Evolutionary conservation across 1,139 yeast species (phyloP).

Genomic region (Candida sp.): DNA sequence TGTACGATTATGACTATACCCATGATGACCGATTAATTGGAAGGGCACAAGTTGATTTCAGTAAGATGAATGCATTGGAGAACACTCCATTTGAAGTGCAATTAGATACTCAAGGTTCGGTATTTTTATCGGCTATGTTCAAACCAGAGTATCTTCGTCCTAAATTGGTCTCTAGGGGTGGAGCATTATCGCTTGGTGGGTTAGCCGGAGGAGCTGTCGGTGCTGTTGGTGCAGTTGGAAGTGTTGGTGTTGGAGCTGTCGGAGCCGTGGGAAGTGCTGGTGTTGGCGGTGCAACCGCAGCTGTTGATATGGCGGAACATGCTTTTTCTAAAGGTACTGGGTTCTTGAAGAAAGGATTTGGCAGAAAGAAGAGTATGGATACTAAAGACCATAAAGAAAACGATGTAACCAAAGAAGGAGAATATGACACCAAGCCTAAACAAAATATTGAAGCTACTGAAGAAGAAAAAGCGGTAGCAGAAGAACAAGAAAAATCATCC

Average conservation of each 20-base stretch:
- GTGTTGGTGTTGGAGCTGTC: slow-evolving; percentile 18
- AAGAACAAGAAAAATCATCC: slow-evolving; percentile 4
- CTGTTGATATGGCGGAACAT: slow-evolving; percentile 45
- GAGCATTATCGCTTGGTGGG: slow-evolving; percentile 23
- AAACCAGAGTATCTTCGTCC: slow-evolving; percentile 70
- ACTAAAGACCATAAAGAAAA: slow-evolving; percentile 13
- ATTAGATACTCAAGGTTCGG: slow-evolving; percentile 60
- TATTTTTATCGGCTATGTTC: slow-evolving; percentile 52
- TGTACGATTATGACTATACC: slow-evolving; percentile 76
- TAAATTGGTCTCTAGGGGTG: slow-evolving; percentile 36
- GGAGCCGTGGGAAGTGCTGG: slow-evolving; percentile 6
- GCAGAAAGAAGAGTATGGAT: slow-evolving; percentile 13
- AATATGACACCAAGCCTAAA: background rate
- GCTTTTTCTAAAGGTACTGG: slow-evolving; percentile 46
- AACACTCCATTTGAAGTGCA: slow-evolving; percentile 44
- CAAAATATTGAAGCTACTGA: background rate
- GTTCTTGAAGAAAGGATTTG: slow-evolving; percentile 32
- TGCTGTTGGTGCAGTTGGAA: slow-evolving; percentile 47
- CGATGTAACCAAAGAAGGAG: slow-evolving; percentile 5
- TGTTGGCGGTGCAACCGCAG: slow-evolving; percentile 35
- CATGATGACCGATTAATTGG: slow-evolving; percentile 66
- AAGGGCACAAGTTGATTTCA: slow-evolving; percentile 44
- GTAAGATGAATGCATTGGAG: slow-evolving; percentile 42
- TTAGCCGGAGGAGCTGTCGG: slow-evolving; percentile 40
- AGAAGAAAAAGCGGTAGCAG: slow-evolving; percentile 3